Evolutionary conservation across 2,329 filamentous ascomycete genomes (phyloP).

Genomic region (Penicillium nordicum): DNA sequence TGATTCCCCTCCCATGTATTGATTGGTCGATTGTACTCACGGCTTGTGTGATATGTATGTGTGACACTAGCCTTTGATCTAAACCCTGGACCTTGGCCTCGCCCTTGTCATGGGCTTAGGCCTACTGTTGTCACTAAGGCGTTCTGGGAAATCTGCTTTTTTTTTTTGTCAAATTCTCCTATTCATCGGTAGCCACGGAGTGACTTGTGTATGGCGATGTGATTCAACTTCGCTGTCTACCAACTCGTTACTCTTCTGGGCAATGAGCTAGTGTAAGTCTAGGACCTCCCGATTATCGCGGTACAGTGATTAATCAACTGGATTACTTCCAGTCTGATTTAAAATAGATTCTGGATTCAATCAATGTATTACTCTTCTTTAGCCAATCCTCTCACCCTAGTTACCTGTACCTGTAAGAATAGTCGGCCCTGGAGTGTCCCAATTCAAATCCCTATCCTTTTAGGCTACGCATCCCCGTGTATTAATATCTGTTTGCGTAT

Average conservation of each 20-base stretch:
- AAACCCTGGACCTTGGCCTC: constrained; percentile 2
- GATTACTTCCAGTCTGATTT: neutral
- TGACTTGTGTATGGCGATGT: neutral
- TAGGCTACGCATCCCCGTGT: neutral
- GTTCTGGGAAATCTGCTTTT: neutral
- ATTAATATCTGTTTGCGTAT: neutral
- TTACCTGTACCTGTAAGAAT: neutral
- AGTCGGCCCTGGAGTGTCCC: neutral
- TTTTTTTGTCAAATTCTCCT: constrained; percentile 2
- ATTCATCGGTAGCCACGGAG: constrained; percentile 18
- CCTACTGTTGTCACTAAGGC: neutral
- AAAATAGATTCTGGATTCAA: neutral
- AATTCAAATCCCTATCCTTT: neutral
- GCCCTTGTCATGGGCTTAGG: neutral
- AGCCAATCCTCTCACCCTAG: neutral
- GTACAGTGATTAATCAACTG: neutral
- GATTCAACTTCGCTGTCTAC: neutral
- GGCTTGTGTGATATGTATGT: constrained; percentile 22
- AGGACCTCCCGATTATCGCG: neutral
- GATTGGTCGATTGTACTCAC: constrained; percentile 21
- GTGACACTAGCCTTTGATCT: constrained; percentile 5
- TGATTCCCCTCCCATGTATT: constrained; percentile 27
- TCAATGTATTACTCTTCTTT: neutral
- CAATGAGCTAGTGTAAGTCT: neutral
- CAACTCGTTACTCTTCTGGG: neutral